Conservation (phyloP, 2,329 filamentous ascomycete genomes). For the Cladosporium sp. region DNA sequence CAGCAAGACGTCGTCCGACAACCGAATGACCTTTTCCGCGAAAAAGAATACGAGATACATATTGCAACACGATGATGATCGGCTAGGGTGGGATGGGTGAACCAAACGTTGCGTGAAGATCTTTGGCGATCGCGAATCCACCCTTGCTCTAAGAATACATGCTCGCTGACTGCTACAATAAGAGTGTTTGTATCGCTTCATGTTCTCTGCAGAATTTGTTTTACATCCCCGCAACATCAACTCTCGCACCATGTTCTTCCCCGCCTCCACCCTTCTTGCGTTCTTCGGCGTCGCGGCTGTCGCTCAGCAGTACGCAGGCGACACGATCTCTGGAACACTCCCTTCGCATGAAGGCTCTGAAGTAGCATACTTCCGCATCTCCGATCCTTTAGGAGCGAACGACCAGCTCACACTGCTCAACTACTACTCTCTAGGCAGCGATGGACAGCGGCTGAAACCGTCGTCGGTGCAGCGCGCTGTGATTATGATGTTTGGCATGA, state of each 20-base stretch:
- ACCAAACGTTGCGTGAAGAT: too few species aligned
- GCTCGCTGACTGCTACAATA: too few species aligned
- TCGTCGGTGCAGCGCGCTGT: conserved; percentile 26
- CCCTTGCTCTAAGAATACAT: too few species aligned
- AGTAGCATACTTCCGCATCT: conserved; percentile 32
- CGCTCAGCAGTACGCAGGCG: conserved; percentile 25
- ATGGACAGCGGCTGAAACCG: conserved; percentile 20
- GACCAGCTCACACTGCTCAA: conserved; percentile 28
- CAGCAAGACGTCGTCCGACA: too few species aligned
- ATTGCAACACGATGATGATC: too few species aligned
- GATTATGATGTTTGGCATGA: conserved; percentile 28
- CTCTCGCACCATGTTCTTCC: background rate
- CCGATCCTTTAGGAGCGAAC: conserved; percentile 21
- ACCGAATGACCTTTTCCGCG: too few species aligned
- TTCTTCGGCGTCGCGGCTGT: background rate
- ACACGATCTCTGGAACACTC: conserved; percentile 19
- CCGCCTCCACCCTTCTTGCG: background rate
- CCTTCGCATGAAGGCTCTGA: conserved; percentile 20
- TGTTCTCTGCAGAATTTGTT: too few species aligned
- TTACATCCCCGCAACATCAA: too few species aligned
- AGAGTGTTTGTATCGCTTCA: too few species aligned
- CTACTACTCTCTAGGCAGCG: conserved; percentile 26
- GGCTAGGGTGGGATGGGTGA: too few species aligned
- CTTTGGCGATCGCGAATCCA: too few species aligned
- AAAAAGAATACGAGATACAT: too few species aligned